Percentiles rank a stretch among this genome's conserved stretches.
Conservation (phyloP, 1,139 yeast species). For the Yamadazyma sp. region DNA sequence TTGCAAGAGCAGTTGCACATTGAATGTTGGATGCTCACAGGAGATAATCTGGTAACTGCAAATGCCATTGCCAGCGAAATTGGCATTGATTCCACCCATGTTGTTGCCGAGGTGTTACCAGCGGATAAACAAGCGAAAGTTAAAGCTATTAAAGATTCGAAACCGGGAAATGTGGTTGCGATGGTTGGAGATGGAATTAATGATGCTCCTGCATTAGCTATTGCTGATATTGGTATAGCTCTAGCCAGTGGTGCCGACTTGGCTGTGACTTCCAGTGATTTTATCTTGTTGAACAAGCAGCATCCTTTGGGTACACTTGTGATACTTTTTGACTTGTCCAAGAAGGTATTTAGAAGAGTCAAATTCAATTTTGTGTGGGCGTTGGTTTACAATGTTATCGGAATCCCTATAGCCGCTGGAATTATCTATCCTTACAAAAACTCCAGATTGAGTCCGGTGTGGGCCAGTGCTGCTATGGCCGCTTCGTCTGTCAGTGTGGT, state of each 20-base stretch:
- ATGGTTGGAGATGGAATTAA: constrained; percentile 69
- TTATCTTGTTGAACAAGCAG: constrained; percentile 47
- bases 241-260: constrained; percentile 59
- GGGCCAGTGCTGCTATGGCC: constrained; percentile 73
- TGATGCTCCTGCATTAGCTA: constrained; percentile 62
- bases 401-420: constrained; percentile 65
- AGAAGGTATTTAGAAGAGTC: constrained; percentile 51
- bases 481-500: constrained; percentile 60
- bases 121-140: constrained; percentile 66
- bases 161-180: constrained; percentile 41
- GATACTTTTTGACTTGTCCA: constrained; percentile 46
- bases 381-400: constrained; percentile 50
- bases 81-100: constrained; percentile 52
- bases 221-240: constrained; percentile 61
- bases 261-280: constrained; percentile 59
- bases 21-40: constrained; percentile 71
- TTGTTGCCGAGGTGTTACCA: constrained; percentile 75
- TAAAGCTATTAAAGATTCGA: constrained; percentile 47
- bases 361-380: constrained; percentile 55
- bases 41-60: constrained; percentile 71
- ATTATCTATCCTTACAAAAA: constrained; percentile 56
- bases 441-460: constrained; percentile 55
- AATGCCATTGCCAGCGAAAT: constrained; percentile 64
- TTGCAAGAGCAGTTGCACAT: constrained; percentile 44
- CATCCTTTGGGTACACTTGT: constrained; percentile 50